Base-by-base conservation (phyloP, 495 filamentous ascomycete genomes). In the Talaromyces proteolyticus region DNA sequence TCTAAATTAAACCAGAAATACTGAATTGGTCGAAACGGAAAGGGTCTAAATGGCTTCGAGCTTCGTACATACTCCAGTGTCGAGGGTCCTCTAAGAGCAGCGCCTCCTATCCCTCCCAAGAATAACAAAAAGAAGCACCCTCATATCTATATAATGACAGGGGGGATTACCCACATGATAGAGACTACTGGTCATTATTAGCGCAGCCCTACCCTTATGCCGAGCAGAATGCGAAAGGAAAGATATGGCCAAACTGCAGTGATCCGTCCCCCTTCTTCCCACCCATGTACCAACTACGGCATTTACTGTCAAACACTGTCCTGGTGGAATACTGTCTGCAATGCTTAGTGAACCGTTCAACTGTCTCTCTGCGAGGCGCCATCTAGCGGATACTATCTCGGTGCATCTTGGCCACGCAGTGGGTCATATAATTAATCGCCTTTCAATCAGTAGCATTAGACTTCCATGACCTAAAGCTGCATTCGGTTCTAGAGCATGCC, bases 281-380 rank as follows among this genome's bases (percentile, higher is more conserved):
- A 11, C 63, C 63, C 52, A 78, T 80, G 54, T 81, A 79, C 76
- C 76, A 79, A n/a, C 72, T 76, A 14, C 71, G 67, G 50, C 78
- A 81, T 14, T 70, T 60, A 26, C 64, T 54, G 4, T 62, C 56
- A 59, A 74, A 81, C 1, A 77, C 72, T 1, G 71, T 78, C 17
- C 60, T 58, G 10, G 64, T 50, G 53, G 79, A 74, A 52, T 76
- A 78, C 18, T 66, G 56, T 51, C 77, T 68, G 42, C 72, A 73
- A 47, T 76, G 67, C 12, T 46, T 51, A 11, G 68, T 70, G 49
- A 82, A 78, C 5, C 64, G 67, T 20, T 58, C 50, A 8, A 77
- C 67, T 3, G 71, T 71, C 6, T 73, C 68, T 26, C 34, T 55
- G 24, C 66, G 68, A 3, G 69, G 67, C 14, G 42, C 49, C 55